These are phyloP conservation scores for Elsinoe fawcettii DNA, from an alignment of 2,329 filamentous ascomycete species.

Conservation along the genomic window DNA sequence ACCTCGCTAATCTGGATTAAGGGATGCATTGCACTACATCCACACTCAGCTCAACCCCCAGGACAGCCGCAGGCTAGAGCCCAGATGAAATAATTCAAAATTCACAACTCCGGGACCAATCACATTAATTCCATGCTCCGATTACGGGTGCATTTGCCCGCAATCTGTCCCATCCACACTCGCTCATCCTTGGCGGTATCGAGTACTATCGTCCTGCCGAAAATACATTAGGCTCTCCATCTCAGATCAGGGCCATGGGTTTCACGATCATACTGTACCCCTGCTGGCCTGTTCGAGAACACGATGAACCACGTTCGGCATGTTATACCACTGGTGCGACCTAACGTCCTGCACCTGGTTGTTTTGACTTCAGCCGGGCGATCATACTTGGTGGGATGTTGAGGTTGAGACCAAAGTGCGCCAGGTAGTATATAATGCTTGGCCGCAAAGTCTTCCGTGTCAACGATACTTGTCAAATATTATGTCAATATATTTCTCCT, in stretches of 20 bases:
- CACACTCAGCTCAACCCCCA: background rate
- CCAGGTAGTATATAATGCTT: background rate
- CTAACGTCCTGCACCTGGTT: background rate
- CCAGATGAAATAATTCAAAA: background rate
- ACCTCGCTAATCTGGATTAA: background rate
- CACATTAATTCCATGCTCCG: constrained; percentile 1
- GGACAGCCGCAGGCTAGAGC: background rate
- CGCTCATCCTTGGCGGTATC: background rate
- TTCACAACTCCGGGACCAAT: background rate
- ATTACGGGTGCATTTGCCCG: background rate
- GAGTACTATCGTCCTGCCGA: background rate
- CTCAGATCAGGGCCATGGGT: background rate
- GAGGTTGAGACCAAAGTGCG: background rate
- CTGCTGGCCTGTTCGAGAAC: background rate
- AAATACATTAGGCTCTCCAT: background rate
- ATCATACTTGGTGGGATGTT: background rate
- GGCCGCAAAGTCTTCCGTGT: background rate
- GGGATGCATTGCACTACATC: background rate
- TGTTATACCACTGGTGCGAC: background rate
- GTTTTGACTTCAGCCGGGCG: background rate
- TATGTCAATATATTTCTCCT: background rate
- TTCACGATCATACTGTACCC: background rate
- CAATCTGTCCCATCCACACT: background rate
- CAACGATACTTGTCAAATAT: background rate
- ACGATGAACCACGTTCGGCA: background rate